A percentile compares a stretch with the other conserved stretches of the same genome.
Conservation (phyloP, 345 rosid species). For the Boechera retrofracta region DNA sequence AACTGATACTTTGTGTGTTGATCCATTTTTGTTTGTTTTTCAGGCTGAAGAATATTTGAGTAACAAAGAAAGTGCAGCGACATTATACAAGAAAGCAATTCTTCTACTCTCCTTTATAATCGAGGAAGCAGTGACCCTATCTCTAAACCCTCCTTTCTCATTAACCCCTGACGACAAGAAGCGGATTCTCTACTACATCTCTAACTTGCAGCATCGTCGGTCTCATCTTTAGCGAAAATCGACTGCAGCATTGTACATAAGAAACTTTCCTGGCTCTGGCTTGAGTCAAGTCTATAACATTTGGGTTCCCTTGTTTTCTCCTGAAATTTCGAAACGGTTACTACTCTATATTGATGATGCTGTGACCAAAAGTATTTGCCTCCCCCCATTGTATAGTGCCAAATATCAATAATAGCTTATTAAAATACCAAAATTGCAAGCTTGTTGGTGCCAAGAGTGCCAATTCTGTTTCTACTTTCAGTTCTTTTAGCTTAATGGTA, state of each 20-base stretch:
- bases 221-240: constrained; percentile 48
- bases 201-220: constrained; percentile 59
- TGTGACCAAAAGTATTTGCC: constrained; percentile 38
- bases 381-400: constrained; percentile 34
- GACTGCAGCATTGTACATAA: constrained; percentile 43
- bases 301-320: not conserved
- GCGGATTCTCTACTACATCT: constrained; percentile 62
- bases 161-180: constrained; percentile 55
- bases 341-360: constrained; percentile 34
- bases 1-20: constrained; percentile 19
- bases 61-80: constrained; percentile 58
- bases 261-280: constrained; percentile 25
- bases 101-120: constrained; percentile 65
- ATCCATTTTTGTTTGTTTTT: not conserved
- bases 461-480: not conserved
- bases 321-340: constrained; percentile 21
- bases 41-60: constrained; percentile 74
- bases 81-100: constrained; percentile 68
- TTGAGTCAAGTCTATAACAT: constrained; percentile 25
- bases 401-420: constrained; percentile 22
- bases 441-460: constrained; percentile 4
- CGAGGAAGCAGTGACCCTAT: constrained; percentile 67
- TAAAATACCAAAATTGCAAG: not conserved
- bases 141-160: constrained; percentile 63
- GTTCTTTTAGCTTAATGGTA: not conserved